Evolutionary conservation across 2,329 filamentous ascomycete species (phyloP).

Genomic region (Hirsutella thompsonii): DNA sequence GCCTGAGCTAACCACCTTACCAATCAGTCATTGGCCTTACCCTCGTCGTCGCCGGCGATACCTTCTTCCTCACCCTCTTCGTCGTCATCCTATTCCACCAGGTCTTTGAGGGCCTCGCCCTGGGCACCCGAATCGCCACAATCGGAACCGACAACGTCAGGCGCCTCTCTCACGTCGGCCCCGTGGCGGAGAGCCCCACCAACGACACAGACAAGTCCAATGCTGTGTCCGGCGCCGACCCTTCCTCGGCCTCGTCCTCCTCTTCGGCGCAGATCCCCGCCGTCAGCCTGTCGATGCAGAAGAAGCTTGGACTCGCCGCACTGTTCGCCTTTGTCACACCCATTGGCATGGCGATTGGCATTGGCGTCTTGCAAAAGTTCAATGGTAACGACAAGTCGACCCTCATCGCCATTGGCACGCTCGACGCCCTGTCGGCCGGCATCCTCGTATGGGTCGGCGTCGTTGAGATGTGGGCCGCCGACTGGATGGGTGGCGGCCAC

Average conservation of each 20-base stretch:
- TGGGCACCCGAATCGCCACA: constrained; percentile 57
- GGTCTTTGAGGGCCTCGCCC: constrained; percentile 64
- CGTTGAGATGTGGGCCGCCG: constrained; percentile 67
- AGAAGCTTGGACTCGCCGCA: constrained; percentile 48
- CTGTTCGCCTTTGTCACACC: constrained; percentile 62
- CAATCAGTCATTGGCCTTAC: constrained; percentile 47
- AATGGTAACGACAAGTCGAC: constrained; percentile 62
- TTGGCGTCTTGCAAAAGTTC: constrained; percentile 56
- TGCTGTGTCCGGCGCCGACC: constrained; percentile 8
- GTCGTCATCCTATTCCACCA: constrained; percentile 67
- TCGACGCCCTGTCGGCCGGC: constrained; percentile 62
- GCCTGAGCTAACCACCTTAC: background rate
- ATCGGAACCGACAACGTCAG: constrained; percentile 24
- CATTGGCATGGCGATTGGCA: constrained; percentile 68
- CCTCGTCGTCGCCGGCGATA: constrained; percentile 45
- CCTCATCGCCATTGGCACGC: constrained; percentile 57
- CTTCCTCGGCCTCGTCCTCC: constrained; percentile 3
- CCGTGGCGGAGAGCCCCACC: background rate
- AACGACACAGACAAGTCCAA: constrained; percentile 15
- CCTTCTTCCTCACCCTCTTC: constrained; percentile 43
- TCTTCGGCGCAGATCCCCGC: constrained; percentile 5
- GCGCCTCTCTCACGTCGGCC: constrained; percentile 7
- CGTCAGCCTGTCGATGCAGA: constrained; percentile 21
- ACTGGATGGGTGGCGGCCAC: constrained; percentile 48
- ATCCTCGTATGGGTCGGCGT: constrained; percentile 70